A percentile compares a stretch with the other conserved stretches of the same genome.
Conservation (phyloP, 2,329 filamentous ascomycete species). For the Sporothrix brunneoviolacea region DNA sequence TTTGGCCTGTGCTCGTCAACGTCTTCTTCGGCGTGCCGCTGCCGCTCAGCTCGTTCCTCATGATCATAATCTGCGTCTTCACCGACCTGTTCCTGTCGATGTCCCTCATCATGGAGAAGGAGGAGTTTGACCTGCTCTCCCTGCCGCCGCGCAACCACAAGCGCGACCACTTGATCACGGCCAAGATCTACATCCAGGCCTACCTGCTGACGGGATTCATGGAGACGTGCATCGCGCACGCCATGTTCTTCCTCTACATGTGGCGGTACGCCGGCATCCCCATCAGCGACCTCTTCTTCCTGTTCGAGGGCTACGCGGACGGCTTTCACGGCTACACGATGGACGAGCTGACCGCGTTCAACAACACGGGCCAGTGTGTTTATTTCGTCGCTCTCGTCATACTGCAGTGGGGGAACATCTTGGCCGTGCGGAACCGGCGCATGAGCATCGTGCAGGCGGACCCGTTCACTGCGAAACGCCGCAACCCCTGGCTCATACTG, state of each 20-base stretch:
- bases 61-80: conserved; percentile 53
- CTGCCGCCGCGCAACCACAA: conserved; percentile 44
- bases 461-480: conserved; percentile 38
- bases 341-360: conserved; percentile 41
- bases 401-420: conserved; percentile 48
- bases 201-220: conserved; percentile 47
- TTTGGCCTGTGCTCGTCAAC: conserved; percentile 50
- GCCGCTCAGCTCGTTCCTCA: conserved; percentile 45
- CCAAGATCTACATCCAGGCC: conserved; percentile 43
- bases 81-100: conserved; percentile 47
- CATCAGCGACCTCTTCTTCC: conserved; percentile 40
- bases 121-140: conserved; percentile 46
- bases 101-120: conserved; percentile 48
- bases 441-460: conserved; percentile 46
- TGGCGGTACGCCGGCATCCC: conserved; percentile 41
- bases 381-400: conserved; percentile 50
- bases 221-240: conserved; percentile 42
- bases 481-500: conserved; percentile 44
- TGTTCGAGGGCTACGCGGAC: conserved; percentile 33
- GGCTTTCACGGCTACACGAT: conserved; percentile 37
- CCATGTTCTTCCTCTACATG: conserved; percentile 50
- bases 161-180: conserved; percentile 45
- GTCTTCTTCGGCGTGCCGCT: conserved; percentile 49
- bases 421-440: conserved; percentile 44
- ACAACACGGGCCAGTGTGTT: conserved; percentile 42